Evolutionary conservation across 306 rosid genomes (phyloP).

Genomic region (Parietaria judaica): DNA sequence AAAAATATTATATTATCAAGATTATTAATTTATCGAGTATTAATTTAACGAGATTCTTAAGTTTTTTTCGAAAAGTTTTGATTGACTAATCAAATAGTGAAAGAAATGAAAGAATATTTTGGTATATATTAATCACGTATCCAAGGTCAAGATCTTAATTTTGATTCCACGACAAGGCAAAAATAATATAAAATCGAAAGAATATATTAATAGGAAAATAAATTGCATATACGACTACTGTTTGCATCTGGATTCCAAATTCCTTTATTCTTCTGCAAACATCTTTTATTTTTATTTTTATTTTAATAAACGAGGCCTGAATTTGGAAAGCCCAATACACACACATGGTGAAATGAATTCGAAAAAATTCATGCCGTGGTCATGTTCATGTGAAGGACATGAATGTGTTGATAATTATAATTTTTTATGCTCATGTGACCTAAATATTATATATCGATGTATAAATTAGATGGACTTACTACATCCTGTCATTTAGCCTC

Average conservation of each 20-base stretch:
- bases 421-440: too few relatives aligned
- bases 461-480: too few relatives aligned
- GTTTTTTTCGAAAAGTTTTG: too few relatives aligned
- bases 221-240: not conserved
- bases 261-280: not conserved
- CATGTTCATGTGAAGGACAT: too few relatives aligned
- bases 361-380: not conserved
- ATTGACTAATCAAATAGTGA: not conserved
- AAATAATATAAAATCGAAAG: not conserved
- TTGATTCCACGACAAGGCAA: conserved; percentile 12
- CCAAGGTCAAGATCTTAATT: not conserved
- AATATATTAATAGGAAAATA: not conserved
- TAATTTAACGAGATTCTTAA: too few relatives aligned
- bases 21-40: too few relatives aligned
- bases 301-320: too few relatives aligned
- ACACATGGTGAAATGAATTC: not conserved
- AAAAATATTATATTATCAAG: too few relatives aligned
- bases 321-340: not conserved
- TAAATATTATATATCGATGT: too few relatives aligned
- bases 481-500: too few relatives aligned
- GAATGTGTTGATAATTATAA: too few relatives aligned
- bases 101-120: not conserved
- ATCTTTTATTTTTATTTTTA: too few relatives aligned
- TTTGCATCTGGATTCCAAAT: conserved; percentile 8
- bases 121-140: not conserved